Base-by-base conservation (phyloP, 2,329 filamentous ascomycete genomes). In the Arthrobotrys sinensis region DNA sequence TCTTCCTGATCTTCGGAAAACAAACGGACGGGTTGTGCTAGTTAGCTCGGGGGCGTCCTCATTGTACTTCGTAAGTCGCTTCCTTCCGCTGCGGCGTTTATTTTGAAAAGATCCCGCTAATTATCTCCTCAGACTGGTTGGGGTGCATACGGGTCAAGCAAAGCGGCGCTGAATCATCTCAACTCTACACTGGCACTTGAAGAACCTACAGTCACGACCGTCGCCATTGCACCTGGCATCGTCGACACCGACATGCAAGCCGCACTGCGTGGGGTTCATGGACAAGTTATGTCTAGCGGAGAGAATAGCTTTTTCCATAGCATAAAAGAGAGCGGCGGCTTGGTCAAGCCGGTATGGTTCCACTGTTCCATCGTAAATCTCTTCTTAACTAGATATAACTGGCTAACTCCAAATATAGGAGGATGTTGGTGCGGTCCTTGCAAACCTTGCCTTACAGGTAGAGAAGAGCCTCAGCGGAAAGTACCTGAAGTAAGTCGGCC, bases 201-300 rank as follows among this genome's bases (percentile, higher is more conserved):
- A 83, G 94, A 97, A 84, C 90, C 91, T 0, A 87, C 90, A 12
- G 90, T 97, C 52, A 92, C 89, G 0, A 90, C 89, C 11, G 85
- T 97, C 0, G 87, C 92, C 0, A 86, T 97, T 38, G 87, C 91
- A 3, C 94, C 80, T 75, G 57, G 80, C 34, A 53, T 92, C 53
- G 91, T 96, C 6, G 92, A 97, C 82, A 97, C 94, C 0, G 91
- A 91, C 64, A 97, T 97, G 94, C 94, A 97, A 84, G 88, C 88
- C n/a, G 88, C 92, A 72, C 89, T 99, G 72, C 87, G 96, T 63
- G 90, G 94, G 55, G 88, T 90, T 73, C 91, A 96, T 83, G 86
- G 88, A 6, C 86, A 85, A 32, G 85, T 85, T 14, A 89, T 93
- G 88, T 88, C 89, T 80, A 85, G 34, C 85, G 19, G 86, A 87